Evolutionary conservation across 352 stramenopile genomes (phyloP).

Genomic region (Pythium biforme): DNA sequence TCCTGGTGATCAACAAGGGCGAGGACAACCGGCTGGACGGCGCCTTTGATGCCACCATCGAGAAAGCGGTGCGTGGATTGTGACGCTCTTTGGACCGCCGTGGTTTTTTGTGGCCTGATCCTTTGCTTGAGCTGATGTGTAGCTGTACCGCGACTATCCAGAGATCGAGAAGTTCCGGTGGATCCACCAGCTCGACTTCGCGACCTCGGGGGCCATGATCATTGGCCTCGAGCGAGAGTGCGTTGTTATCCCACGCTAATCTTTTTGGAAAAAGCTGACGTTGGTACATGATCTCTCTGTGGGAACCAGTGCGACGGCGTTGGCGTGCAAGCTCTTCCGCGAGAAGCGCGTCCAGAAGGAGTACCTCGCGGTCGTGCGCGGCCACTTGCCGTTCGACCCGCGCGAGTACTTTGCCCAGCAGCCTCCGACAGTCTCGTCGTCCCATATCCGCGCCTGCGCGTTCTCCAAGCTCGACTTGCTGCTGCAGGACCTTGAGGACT

Average conservation of each 20-base stretch:
- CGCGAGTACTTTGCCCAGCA: slow-evolving; percentile 21
- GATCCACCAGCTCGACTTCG: slow-evolving; percentile 91
- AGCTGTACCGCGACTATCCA: slow-evolving; percentile 70
- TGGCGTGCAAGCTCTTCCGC: slow-evolving; percentile 68
- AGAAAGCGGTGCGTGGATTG: slow-evolving; percentile 68
- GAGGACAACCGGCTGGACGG: slow-evolving; percentile 85
- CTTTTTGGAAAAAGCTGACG: neutral
- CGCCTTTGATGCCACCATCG: slow-evolving; percentile 85
- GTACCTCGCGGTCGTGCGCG: slow-evolving; percentile 81
- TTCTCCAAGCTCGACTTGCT: slow-evolving; percentile 66
- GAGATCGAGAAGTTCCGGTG: slow-evolving; percentile 82
- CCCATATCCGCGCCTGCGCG: slow-evolving; percentile 38
- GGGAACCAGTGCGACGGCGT: slow-evolving; percentile 50
- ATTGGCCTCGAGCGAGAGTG: slow-evolving; percentile 73
- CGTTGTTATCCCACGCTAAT: slow-evolving; percentile 22
- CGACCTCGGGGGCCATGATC: slow-evolving; percentile 84
- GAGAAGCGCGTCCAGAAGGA: slow-evolving; percentile 82
- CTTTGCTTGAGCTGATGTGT: neutral
- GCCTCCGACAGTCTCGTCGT: neutral
- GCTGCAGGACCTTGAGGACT: slow-evolving; percentile 71
- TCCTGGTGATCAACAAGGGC: slow-evolving; percentile 80
- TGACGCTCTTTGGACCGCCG: neutral
- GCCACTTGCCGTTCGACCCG: slow-evolving; percentile 63
- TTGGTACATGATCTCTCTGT: neutral
- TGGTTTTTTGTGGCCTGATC: too few relatives aligned